Conservation (phyloP, 495 filamentous ascomycete genomes). For the Podospora appendiculata region DNA sequence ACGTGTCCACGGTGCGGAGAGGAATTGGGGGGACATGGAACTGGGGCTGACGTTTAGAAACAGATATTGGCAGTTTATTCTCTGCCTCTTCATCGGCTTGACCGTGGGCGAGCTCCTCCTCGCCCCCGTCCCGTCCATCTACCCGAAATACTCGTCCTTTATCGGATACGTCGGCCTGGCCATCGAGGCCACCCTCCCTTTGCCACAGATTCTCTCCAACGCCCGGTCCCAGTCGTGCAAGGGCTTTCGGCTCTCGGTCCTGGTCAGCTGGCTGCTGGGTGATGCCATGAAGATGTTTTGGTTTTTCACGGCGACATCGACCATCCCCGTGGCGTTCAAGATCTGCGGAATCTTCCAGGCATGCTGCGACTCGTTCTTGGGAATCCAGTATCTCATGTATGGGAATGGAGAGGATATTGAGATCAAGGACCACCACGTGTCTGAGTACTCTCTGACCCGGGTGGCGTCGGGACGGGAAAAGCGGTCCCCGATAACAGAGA, state of each 20-base stretch:
- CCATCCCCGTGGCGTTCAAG: constrained; percentile 85
- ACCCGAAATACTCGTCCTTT: constrained; percentile 56
- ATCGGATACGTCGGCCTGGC: constrained; percentile 81
- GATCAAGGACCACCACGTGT: constrained; percentile 12
- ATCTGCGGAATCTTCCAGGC: constrained; percentile 90
- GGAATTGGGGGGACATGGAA: too few species aligned
- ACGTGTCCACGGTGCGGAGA: constrained; percentile 20
- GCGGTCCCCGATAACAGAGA: constrained; percentile 30
- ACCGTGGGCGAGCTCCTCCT: constrained; percentile 65
- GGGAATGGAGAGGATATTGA: constrained; percentile 43
- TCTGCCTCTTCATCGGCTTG: constrained; percentile 59
- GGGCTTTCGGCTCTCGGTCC: constrained; percentile 80
- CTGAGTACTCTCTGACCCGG: constrained; percentile 2
- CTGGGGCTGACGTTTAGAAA: constrained; percentile 1
- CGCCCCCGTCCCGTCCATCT: constrained; percentile 49
- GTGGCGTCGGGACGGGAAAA: constrained; percentile 21
- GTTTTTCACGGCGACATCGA: constrained; percentile 67
- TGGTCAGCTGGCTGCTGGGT: constrained; percentile 82
- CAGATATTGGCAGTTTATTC: constrained; percentile 85
- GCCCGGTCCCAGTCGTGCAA: constrained; percentile 70
- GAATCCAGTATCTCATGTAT: constrained; percentile 79
- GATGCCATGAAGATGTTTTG: constrained; percentile 95
- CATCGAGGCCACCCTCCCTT: constrained; percentile 80
- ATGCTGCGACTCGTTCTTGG: constrained; percentile 72
- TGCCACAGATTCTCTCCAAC: constrained; percentile 85